These are phyloP conservation scores for Mortierella hygrophila DNA, from an alignment of 192 early-diverging fungal species.

Conservation along the genomic window DNA sequence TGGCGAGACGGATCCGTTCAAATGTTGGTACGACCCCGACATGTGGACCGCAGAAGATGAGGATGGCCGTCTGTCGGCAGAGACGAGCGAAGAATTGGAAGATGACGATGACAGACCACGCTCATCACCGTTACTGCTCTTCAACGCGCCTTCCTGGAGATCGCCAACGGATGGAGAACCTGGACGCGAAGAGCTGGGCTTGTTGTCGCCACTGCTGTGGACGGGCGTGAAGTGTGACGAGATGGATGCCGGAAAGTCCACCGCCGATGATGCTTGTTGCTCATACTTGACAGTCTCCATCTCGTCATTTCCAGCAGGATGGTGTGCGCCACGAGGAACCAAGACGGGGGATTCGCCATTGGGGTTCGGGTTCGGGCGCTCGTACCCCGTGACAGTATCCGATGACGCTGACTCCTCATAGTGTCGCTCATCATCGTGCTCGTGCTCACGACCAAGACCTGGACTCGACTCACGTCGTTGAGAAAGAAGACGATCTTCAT, in stretches of 20 bases:
- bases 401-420: not conserved
- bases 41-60: not conserved
- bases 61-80: not conserved
- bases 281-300: not conserved
- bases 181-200: not conserved
- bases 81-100: conserved; percentile 6
- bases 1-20: conserved; percentile 26
- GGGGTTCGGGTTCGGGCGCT: conserved; percentile 31
- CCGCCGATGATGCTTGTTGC: not conserved
- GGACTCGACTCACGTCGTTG: not conserved
- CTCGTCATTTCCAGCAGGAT: not conserved
- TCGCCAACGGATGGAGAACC: conserved; percentile 6
- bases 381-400: conserved; percentile 16
- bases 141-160: not conserved
- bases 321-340: not conserved
- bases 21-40: conserved; percentile 20
- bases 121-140: not conserved
- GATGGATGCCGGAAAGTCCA: conserved; percentile 29
- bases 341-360: conserved; percentile 38
- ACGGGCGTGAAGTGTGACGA: conserved; percentile 32
- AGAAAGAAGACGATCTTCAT: not conserved
- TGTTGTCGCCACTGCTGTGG: not conserved
- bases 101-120: conserved; percentile 5
- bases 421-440: not conserved
- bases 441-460: not conserved